phyloP scores from a whole-genome alignment of 148 eudicot genomes.

The Rhododendron griersonianum region DNA sequence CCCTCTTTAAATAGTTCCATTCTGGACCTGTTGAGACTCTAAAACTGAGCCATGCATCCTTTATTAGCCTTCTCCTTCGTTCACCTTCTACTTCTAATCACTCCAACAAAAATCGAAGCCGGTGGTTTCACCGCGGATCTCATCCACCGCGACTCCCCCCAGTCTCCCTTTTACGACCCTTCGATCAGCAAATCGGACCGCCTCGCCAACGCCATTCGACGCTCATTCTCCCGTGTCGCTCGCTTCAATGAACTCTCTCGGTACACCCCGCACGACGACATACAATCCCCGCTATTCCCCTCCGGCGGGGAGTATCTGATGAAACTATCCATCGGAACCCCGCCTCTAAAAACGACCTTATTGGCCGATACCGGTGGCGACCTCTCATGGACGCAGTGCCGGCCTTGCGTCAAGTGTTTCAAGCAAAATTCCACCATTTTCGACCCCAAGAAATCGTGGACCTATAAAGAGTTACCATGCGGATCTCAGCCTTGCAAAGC shows the following conservation, averaged over 20 bases:
- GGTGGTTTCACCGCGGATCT: conserved; percentile 23
- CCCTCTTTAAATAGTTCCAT: neutral
- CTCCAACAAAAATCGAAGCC: neutral
- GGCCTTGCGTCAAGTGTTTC: conserved; percentile 31
- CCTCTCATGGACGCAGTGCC: conserved; percentile 41
- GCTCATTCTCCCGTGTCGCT: conserved; percentile 14
- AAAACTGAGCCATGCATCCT: neutral
- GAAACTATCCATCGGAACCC: conserved; percentile 30
- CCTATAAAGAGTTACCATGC: conserved; percentile 19
- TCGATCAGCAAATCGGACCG: conserved; percentile 21
- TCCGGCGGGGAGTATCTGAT: conserved; percentile 30
- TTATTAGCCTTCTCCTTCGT: neutral
- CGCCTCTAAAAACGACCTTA: conserved; percentile 20
- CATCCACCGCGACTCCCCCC: conserved; percentile 33
- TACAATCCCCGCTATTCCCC: conserved; percentile 8
- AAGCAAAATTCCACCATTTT: conserved; percentile 20
- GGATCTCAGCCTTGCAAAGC: conserved; percentile 9
- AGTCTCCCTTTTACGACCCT: conserved; percentile 33
- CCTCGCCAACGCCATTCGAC: conserved; percentile 2
- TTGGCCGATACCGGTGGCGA: conserved; percentile 45
- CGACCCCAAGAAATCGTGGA: conserved; percentile 20
- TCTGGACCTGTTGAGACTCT: neutral
- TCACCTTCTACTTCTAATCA: neutral
- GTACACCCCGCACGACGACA: neutral
- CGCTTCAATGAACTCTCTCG: neutral